Conservation (phyloP, 75 land plant species). For the Picea sitchensis region DNA sequence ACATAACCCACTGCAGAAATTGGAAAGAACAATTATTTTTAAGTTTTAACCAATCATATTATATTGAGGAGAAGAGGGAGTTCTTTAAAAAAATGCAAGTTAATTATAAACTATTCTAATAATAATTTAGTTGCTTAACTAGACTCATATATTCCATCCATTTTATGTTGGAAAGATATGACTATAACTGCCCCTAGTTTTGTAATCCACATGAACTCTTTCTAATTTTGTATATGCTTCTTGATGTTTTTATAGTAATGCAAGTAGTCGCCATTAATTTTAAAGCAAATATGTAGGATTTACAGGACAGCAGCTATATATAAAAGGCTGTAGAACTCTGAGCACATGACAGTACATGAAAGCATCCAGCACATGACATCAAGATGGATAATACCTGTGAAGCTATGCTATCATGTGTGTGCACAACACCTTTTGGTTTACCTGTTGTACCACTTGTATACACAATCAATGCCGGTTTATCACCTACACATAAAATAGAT, state of each 20-base stretch:
- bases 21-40: no score
- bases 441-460: slow-evolving; percentile 99
- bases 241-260: background rate
- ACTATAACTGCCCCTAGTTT: background rate
- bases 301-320: no score
- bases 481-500: slow-evolving; percentile 29
- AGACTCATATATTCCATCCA: background rate
- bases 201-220: background rate
- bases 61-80: no score
- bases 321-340: no score
- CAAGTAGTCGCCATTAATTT: background rate
- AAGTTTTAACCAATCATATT: no score
- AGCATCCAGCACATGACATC: slow-evolving; percentile 4
- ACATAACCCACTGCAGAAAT: no score
- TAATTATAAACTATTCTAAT: background rate
- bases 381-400: slow-evolving; percentile 65
- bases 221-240: background rate
- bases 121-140: background rate
- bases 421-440: slow-evolving; percentile 98
- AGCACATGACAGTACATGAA: background rate
- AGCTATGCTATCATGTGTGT: slow-evolving; percentile 75
- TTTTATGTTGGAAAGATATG: background rate
- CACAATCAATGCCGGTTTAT: slow-evolving; percentile 78
- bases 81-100: background rate
- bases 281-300: background rate